Evolutionary conservation across 805 yeast genomes (phyloP).

Genomic region (Priceomyces carsonii): DNA sequence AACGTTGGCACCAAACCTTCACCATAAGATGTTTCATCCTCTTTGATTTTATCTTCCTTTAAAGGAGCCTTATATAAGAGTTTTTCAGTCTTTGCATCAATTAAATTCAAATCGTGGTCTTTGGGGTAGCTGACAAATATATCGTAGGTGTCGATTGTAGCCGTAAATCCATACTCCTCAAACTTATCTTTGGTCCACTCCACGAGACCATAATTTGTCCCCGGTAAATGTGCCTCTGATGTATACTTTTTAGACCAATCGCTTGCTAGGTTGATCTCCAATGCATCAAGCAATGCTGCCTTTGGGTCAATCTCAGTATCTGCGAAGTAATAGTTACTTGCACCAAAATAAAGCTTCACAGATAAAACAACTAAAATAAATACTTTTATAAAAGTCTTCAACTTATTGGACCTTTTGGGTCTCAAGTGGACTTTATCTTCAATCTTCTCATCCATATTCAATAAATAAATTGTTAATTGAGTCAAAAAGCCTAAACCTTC

Average conservation of each 20-base stretch:
- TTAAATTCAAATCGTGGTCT: constrained; percentile 41
- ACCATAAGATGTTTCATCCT: constrained; percentile 40
- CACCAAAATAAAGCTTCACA: too few relatives aligned
- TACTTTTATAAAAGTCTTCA: too few relatives aligned
- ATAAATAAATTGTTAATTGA: too few relatives aligned
- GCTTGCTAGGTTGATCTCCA: constrained; percentile 39
- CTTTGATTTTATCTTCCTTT: constrained; percentile 47
- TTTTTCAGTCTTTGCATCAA: constrained; percentile 29
- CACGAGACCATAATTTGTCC: constrained; percentile 44
- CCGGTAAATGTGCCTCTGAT: constrained; percentile 45
- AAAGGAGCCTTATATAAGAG: constrained; percentile 49
- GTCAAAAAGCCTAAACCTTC: too few relatives aligned
- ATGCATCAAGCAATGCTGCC: constrained; percentile 21
- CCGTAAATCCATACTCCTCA: constrained; percentile 50
- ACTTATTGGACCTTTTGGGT: too few relatives aligned
- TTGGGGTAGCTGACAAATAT: constrained; percentile 55
- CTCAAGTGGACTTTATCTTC: too few relatives aligned
- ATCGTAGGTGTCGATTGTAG: constrained; percentile 55
- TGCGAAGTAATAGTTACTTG: too few relatives aligned
- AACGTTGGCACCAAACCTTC: constrained; percentile 48
- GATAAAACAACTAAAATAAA: too few relatives aligned
- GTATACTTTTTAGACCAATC: constrained; percentile 45
- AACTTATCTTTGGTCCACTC: constrained; percentile 54
- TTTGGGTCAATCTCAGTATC: constrained; percentile 5
- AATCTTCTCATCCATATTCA: too few relatives aligned